A percentile compares a stretch with the other conserved stretches of the same genome.
Evolutionary conservation across 208 protist genomes (phyloP).

Genomic region (Acanthamoeba lenticulata): DNA sequence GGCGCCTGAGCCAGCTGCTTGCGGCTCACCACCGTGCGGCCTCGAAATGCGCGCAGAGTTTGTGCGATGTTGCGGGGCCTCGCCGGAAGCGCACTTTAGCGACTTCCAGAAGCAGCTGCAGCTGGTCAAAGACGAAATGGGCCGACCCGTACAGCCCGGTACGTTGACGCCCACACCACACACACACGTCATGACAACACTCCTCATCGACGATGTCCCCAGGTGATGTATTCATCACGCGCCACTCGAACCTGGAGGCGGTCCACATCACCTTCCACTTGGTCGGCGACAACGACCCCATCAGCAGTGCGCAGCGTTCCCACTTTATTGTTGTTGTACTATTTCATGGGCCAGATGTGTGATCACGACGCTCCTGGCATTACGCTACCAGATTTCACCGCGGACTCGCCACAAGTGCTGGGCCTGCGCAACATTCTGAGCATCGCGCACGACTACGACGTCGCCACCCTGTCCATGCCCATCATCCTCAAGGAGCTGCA

Average conservation of each 20-base stretch:
- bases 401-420: neutral
- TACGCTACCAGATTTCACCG: neutral
- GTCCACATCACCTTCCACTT: constrained; percentile 72
- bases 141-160: constrained; percentile 11
- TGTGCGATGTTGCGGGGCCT: neutral
- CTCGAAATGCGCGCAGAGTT: neutral
- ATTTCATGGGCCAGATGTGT: neutral
- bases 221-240: constrained; percentile 76
- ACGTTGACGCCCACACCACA: neutral
- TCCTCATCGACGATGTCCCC: neutral
- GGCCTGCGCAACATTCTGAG: constrained; percentile 4
- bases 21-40: neutral
- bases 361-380: neutral
- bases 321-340: neutral
- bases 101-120: constrained; percentile 2
- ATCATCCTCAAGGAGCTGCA: constrained; percentile 35
- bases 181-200: neutral
- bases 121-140: constrained; percentile 13
- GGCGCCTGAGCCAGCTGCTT: neutral
- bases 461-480: neutral
- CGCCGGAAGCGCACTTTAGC: neutral
- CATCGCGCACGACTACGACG: constrained; percentile 32
- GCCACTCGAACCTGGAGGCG: constrained; percentile 67
- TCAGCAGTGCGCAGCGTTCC: neutral
- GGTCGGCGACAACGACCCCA: constrained; percentile 67